Evolutionary conservation across 2,329 filamentous ascomycete genomes (phyloP).

Genomic region (Nothomitra cinnamomea): DNA sequence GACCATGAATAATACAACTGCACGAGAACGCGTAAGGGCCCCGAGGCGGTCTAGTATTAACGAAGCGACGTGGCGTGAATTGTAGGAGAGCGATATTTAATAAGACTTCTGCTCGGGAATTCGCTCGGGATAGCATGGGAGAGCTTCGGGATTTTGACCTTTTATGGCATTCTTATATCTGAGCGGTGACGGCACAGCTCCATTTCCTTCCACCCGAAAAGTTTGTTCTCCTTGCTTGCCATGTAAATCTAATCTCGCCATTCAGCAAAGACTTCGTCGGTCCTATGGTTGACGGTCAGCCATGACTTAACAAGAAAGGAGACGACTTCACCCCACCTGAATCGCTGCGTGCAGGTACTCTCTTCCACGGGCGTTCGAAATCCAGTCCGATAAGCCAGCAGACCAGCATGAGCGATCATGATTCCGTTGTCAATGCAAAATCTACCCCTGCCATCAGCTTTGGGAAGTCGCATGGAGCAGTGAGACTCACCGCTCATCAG

Average conservation of each 20-base stretch:
- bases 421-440: conserved; percentile 99
- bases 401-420: conserved; percentile 95
- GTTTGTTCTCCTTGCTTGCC: not conserved
- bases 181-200: not conserved
- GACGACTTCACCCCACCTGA: conserved; percentile 19
- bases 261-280: conserved; percentile 8
- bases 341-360: conserved; percentile 70
- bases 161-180: not conserved
- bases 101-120: not conserved
- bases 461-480: not conserved
- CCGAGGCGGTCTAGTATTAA: not conserved
- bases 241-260: conserved; percentile 7
- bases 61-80: not conserved
- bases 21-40: not conserved
- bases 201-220: not conserved
- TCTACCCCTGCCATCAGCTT: not conserved
- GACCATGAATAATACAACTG: conserved; percentile 16
- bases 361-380: conserved; percentile 62
- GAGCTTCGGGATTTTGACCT: not conserved
- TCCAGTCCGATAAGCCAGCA: conserved; percentile 70
- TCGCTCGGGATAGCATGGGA: not conserved
- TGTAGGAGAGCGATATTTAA: not conserved
- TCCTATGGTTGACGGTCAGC: conserved; percentile 1
- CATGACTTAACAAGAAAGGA: not conserved
- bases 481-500: conserved; percentile 53